phyloP scores from a whole-genome alignment of 1,284 basidiomycete genomes.

The Marasmius oreades region DNA sequence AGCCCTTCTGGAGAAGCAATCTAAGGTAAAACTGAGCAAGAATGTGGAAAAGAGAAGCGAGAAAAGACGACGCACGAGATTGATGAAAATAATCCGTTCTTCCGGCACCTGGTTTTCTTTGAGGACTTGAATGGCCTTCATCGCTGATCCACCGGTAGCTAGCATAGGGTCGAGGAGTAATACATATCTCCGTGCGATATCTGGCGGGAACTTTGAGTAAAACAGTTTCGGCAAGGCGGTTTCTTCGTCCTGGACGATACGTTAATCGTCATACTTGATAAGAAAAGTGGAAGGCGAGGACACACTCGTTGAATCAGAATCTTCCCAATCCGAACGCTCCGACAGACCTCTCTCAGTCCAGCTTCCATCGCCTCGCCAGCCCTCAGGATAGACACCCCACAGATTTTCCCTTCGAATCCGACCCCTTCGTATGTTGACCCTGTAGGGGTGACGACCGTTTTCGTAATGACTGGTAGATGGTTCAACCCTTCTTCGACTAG shows the following conservation, averaged over 20 bases:
- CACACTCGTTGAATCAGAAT: conserved; percentile 89
- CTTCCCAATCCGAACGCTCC: conserved; percentile 88
- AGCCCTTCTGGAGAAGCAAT: conserved; percentile 92
- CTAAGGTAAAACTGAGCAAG: conserved; percentile 34
- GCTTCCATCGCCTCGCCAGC: conserved; percentile 94
- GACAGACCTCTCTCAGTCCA: conserved; percentile 90
- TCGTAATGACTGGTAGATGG: conserved; percentile 88
- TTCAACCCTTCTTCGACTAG: conserved; percentile 89
- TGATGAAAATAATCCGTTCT: conserved; percentile 94
- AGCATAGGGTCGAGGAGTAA: conserved; percentile 95
- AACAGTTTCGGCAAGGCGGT: conserved; percentile 89
- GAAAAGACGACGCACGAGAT: conserved; percentile 61
- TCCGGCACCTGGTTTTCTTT: conserved; percentile 86
- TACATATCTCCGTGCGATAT: conserved; percentile 90
- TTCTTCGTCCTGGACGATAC: conserved; percentile 74
- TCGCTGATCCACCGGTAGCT: conserved; percentile 97
- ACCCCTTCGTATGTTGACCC: conserved; percentile 85
- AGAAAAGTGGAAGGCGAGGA: conserved; percentile 7
- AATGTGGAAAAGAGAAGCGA: conserved; percentile 5
- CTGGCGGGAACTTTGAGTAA: conserved; percentile 89
- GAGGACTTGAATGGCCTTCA: conserved; percentile 95
- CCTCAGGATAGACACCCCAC: conserved; percentile 89
- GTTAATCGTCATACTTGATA: no score
- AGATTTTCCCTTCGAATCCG: conserved; percentile 91
- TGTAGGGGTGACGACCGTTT: conserved; percentile 79